Evolutionary conservation across 2,329 filamentous ascomycete species (phyloP), one percentile per base, ranked within the genome.

Genomic region (Xylariaceae sp.): DNA sequence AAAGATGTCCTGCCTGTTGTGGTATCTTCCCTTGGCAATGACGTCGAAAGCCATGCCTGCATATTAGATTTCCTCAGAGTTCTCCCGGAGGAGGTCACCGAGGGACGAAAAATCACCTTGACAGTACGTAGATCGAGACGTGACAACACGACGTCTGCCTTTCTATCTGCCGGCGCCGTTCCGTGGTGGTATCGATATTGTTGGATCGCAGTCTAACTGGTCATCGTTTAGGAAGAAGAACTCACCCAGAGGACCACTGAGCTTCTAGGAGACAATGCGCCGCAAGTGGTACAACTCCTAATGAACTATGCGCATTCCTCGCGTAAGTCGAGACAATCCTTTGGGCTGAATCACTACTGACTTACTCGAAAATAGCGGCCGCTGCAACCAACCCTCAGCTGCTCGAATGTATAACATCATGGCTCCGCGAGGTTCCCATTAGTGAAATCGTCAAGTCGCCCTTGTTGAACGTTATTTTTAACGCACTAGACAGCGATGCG

Each of bases 51-150:
- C 72, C 86, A 95, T 68, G 86, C 92, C 63, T 95, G 90, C 74
- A 89, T 98, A 69, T 82, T 99, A 70, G 95, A 99, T 75, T 99
- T 99, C 75, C 82, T 99, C 64, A 92, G 91, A 75, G 93, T 99
- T 69, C 87, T 99, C 64, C 95, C 95, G 54, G 95, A 99, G 81
- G 95, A 99, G 83, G 95, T 99, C 71, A 98, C 91, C 67, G 93
- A 99, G 83, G 95, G 95, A 79, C 91, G 95, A 78, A 99, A 98
- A 81, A 97, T 99, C 83, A 96, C 92, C 83, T 84, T 99, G 79
- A 93, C 91, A 86, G 93, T 96, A 95, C 81, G 91, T 93, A 84
- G 87, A 89, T 80, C 81, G 79, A 80, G 74, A 77, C 70, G 72
- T 72, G 77, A 74, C 79, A 76, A 74, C 77, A 73, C 76, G 67